phyloP scores from a whole-genome alignment of 2,329 filamentous ascomycete genomes.

The Podosphaera xanthii region DNA sequence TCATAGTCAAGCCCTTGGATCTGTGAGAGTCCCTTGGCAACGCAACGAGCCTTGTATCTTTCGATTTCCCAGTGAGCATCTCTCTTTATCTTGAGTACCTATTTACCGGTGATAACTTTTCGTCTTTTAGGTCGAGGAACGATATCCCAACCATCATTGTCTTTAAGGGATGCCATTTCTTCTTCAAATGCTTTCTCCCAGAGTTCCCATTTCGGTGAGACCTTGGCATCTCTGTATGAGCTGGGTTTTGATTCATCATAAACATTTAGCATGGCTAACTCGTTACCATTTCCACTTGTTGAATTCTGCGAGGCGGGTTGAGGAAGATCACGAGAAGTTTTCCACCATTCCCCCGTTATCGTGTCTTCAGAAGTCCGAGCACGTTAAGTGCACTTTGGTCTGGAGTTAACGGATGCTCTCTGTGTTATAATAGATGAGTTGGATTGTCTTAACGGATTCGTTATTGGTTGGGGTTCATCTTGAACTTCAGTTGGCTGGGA shows the following conservation, averaged over 20 bases:
- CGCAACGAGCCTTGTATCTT: no score
- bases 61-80: no score
- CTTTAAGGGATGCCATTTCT: no score
- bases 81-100: neutral
- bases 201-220: neutral
- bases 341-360: neutral
- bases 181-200: no score
- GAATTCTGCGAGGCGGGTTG: neutral
- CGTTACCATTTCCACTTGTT: neutral
- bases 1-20: neutral
- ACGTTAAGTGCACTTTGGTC: neutral
- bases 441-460: neutral
- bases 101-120: no score
- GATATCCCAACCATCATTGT: neutral
- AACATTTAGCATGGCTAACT: neutral
- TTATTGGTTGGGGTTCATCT: neutral
- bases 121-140: no score
- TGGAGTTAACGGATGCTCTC: neutral
- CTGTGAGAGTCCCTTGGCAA: no score
- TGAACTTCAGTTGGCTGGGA: neutral
- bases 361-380: neutral
- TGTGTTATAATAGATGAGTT: neutral
- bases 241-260: neutral
- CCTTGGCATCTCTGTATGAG: neutral
- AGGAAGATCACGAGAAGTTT: no score